Evolutionary conservation across 2,329 filamentous ascomycete species (phyloP), one percentile per base, ranked within the genome.

Genomic region (Escovopsis sp.): DNA sequence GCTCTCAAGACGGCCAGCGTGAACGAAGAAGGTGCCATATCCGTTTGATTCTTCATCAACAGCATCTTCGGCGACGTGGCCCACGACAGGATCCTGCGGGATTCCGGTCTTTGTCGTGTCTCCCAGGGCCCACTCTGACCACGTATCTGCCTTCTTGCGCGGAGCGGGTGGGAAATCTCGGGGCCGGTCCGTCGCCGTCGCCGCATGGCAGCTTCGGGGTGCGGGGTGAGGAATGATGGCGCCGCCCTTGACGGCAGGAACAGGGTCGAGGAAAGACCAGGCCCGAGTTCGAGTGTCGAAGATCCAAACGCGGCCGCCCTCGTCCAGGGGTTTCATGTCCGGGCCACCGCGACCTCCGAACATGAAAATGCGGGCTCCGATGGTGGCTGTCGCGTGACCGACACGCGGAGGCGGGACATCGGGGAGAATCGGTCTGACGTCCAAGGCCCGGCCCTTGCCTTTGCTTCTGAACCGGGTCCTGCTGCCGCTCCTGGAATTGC

Each of bases 331-430:
- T 2, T 72, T 65, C 73, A 84, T 80, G 26, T 75, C 76, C 3
- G 69, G 61, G 0, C 82, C 82, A 32, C 81, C 80, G 37, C 84
- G 77, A 9, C 87, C 86, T 39, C 85, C 86, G 59, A 88, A 94
- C 36, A 93, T 49, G 61, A 89, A 89, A 53, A 93, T 77, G 19
- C 77, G 77, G 37, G 72, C 70, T 45, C 78, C 71, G 45, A 91
- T 73, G 1, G 77, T 70, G 11, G 80, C 73, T 0, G 80, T 75
- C 32, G 85, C 80, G 50, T 85, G 75, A 18, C 86, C 86, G 2
- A 88, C 75, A 18, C 86, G 75, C 2, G 84, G 70, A 2, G 67
- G 60, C 1, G 85, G 85, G 1, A 82, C 68, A 30, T 69, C 56
- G 26, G 59, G 62, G 1, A 66, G 51, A 7, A 48, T 50, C 6